Evolutionary conservation across 2,329 filamentous ascomycete species (phyloP).

Genomic region (Pyrenochaeta sp.): DNA sequence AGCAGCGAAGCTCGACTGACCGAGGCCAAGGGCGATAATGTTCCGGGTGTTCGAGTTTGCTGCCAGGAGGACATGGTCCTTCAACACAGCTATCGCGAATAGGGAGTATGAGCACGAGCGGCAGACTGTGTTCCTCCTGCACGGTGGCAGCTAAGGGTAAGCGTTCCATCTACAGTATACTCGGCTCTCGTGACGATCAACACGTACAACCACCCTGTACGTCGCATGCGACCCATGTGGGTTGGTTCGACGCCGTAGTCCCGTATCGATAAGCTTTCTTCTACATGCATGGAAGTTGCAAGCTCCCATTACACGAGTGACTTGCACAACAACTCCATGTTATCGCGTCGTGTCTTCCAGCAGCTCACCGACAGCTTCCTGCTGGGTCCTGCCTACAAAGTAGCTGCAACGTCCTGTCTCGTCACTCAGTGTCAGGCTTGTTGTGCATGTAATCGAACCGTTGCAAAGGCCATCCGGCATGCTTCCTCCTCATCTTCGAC

Average conservation of each 20-base stretch:
- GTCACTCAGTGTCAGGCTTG: slow-evolving; percentile 24
- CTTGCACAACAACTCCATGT: slow-evolving; percentile 36
- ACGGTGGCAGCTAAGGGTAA: no score
- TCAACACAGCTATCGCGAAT: slow-evolving; percentile 75
- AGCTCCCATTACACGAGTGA: neutral
- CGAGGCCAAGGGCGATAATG: slow-evolving; percentile 41
- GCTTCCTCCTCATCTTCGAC: slow-evolving; percentile 67
- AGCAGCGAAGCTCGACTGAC: slow-evolving; percentile 14
- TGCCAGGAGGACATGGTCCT: neutral
- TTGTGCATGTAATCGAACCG: slow-evolving; percentile 7
- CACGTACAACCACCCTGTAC: no score
- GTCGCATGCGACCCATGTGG: no score
- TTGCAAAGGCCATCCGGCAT: slow-evolving; percentile 17
- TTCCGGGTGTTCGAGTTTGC: slow-evolving; percentile 59
- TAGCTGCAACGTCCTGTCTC: slow-evolving; percentile 15
- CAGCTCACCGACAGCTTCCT: slow-evolving; percentile 48
- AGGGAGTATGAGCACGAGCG: slow-evolving; percentile 83
- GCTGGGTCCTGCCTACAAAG: slow-evolving; percentile 19
- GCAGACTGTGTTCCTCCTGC: no score
- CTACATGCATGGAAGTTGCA: neutral
- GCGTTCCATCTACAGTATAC: no score
- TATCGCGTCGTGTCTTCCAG: slow-evolving; percentile 48
- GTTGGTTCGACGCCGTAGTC: neutral
- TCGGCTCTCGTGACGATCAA: no score
- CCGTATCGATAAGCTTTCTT: neutral